Evolutionary conservation across 805 yeast species (phyloP), one percentile per base, ranked within the genome.

Genomic region (Helenozyma baotianmanensis): DNA sequence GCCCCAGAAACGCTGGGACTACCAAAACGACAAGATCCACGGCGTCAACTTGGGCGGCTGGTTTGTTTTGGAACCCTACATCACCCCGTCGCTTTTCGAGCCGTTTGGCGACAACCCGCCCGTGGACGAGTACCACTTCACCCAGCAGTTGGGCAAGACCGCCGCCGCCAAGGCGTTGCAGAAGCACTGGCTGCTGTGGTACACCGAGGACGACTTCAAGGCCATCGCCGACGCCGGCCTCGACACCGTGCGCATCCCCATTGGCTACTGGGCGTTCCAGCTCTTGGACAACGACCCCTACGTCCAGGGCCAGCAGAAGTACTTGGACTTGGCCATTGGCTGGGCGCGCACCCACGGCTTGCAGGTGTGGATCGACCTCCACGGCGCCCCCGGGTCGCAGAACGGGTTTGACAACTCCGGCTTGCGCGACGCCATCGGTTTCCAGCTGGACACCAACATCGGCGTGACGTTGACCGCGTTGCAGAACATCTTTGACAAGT

Each of bases 331-430:
- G 51, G 95, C 96, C 11, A 61, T 89, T 25, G 70, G 54, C 12
- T 90, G 96, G 96, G 77, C 85, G 26, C 57, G 74, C 30, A 62
- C 65, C 12, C 51, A 78, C 43, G 72, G 69, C 25, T 53, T 89
- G 42, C 79, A 80, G 53, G 95, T 78, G 15, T 87, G 96, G 96
- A 72, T 89, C 27, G 97, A 90, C 58, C 61, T 89, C 51, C 97
- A 89, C 56, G 97, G 97, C 42, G 95, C 83, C n/a, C 94, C 96
- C 21, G 97, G 96, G 14, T 83, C 95, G 14, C 97, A 89, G 59
- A 89, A 89, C 56, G 97, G 97, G 10, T 90, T 87, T 52, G 97
- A 89, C 60, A 89, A 89, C 66, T 85, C 95, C 7, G 97, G 97
- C 17, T 63, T 75, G 42, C 74, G 95, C 50, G 96, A 82, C 53